A percentile compares a stretch with the other conserved stretches of the same genome.
Conservation (phyloP, 2,329 filamentous ascomycete species). For the Pseudogymnoascus destructans region DNA sequence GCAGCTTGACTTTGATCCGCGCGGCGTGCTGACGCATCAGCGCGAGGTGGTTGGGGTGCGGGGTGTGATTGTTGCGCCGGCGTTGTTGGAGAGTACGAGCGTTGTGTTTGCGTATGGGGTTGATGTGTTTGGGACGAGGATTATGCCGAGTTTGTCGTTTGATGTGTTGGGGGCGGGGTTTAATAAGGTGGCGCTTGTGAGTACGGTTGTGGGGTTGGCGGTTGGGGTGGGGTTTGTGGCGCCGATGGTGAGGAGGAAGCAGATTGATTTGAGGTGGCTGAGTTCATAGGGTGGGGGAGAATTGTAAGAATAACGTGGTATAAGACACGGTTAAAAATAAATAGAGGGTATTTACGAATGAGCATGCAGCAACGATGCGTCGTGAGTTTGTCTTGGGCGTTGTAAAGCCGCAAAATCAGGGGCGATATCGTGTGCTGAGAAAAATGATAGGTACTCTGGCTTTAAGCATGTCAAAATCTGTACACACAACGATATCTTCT, state of each 20-base stretch:
- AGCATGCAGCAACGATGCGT: not conserved
- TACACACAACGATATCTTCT: too few relatives aligned
- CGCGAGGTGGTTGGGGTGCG: slow-evolving; percentile 67
- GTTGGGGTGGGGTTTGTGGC: slow-evolving; percentile 65
- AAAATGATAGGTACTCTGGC: too few relatives aligned
- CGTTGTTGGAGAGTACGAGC: slow-evolving; percentile 81
- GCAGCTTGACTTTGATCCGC: slow-evolving; percentile 69
- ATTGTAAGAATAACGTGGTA: slow-evolving; percentile 7
- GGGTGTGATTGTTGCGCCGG: slow-evolving; percentile 60
- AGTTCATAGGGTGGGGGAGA: slow-evolving; percentile 15
- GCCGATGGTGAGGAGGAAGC: slow-evolving; percentile 69
- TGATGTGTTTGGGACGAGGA: slow-evolving; percentile 76
- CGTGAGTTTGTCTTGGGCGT: not conserved
- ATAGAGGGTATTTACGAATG: slow-evolving; percentile 4
- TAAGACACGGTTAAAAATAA: not conserved
- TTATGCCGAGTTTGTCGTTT: slow-evolving; percentile 80
- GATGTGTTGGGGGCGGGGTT: slow-evolving; percentile 90
- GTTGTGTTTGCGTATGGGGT: slow-evolving; percentile 77
- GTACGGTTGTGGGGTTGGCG: slow-evolving; percentile 69
- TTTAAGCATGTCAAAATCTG: too few relatives aligned
- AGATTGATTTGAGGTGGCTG: slow-evolving; percentile 53
- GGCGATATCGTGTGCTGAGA: too few relatives aligned
- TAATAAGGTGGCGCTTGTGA: slow-evolving; percentile 73
- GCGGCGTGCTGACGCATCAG: slow-evolving; percentile 66
- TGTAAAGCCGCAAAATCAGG: too few relatives aligned